Base-by-base conservation (phyloP, 352 stramenopile species). In the Sclerospora graminicola region DNA sequence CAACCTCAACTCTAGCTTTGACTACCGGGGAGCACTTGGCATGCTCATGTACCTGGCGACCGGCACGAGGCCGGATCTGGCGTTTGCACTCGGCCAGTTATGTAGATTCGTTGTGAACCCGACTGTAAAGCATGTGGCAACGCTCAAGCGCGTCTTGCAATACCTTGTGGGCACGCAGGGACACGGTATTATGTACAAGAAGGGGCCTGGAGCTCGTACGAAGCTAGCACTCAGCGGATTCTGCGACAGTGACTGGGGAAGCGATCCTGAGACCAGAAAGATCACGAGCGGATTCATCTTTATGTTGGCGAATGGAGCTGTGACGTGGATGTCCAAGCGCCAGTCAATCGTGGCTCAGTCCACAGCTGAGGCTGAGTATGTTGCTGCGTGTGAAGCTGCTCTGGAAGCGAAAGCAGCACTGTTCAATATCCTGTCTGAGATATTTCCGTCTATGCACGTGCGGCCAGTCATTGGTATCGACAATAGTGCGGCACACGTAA, bases 11-110 rank as follows among this genome's bases (percentile, higher is more conserved):
- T 37, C 26, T 30, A 1, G 4, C 45, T 40, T 29, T 36, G 5
- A 16, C 11, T 66, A 61, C 34, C 27, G 52, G 37, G n/a, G 47
- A 10, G 21, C 40, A 0, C 24, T 64, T 5, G 51, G 44, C 9
- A 51, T 45, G 44, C 38, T 60, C 5, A 54, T 66, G 55, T 66
- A 63, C 18, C 30, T 66, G 11, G 39, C 46, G 0, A 63, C 56
- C 10, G 45, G 45, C n/a, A 66, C 40, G 13, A 46, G 34, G 1
- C 34, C 51, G 10, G 51, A 65, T 18, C 20, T 62, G 0, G 54
- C 50, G 5, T 69, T 48, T 41, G 44, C 31, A 9, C 14, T 69
- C 0, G 50, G 39, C 0, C 47, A 63, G 18, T n/a, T 64, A 5
- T 65, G 59, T 18, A 13, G 41, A 11, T 60, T 51, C 18, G 50